These are phyloP conservation scores for Setomelanomma holmii DNA, from an alignment of 2,329 filamentous ascomycete species.

Conservation along the genomic window DNA sequence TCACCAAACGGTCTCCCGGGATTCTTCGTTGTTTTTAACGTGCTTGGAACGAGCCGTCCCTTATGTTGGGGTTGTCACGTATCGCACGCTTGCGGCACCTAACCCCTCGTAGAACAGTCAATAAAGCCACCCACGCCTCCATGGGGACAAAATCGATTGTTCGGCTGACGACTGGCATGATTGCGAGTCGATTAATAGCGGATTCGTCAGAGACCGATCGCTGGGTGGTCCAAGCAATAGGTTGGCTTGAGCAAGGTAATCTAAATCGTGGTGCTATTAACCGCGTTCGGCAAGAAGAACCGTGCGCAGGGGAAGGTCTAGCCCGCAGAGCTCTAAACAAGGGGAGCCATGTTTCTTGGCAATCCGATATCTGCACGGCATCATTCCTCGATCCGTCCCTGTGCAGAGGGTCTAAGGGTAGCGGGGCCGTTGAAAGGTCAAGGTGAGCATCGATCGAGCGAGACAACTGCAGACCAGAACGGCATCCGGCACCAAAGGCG, in stretches of 20 bases:
- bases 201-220: conserved; percentile 12
- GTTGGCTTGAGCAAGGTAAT: conserved; percentile 36
- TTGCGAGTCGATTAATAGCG: conserved; percentile 36
- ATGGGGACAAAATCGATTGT: conserved; percentile 23
- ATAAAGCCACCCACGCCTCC: conserved; percentile 35
- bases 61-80: conserved; percentile 30
- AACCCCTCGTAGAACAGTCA: conserved; percentile 29
- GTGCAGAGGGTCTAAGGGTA: background rate
- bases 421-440: background rate
- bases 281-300: conserved; percentile 17
- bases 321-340: conserved; percentile 11
- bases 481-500: no score
- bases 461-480: no score
- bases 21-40: conserved; percentile 24
- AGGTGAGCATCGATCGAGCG: background rate
- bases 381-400: conserved; percentile 9
- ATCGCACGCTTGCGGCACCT: conserved; percentile 31
- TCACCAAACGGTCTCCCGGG: conserved; percentile 23
- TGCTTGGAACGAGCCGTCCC: conserved; percentile 29
- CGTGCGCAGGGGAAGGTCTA: conserved; percentile 23
- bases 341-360: conserved; percentile 17
- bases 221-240: conserved; percentile 12
- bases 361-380: conserved; percentile 12
- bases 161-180: conserved; percentile 26
- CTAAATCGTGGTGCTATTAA: conserved; percentile 24